Base-by-base conservation (phyloP, 2,329 filamentous ascomycete species). In the Diplodia corticola region DNA sequence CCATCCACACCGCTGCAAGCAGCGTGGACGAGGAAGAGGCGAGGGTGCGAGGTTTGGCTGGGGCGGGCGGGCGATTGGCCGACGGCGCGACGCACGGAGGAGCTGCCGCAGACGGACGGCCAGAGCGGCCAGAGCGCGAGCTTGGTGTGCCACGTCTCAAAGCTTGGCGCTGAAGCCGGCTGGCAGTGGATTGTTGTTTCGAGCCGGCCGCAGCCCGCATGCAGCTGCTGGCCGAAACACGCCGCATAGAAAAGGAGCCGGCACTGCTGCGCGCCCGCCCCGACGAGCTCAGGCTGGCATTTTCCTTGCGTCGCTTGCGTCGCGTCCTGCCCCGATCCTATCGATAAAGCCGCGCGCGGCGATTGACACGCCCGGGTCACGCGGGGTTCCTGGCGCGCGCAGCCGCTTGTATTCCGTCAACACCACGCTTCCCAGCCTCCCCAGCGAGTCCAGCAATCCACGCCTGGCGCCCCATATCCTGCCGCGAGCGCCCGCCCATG, bases 61-160 rank as follows among this genome's bases (percentile, higher is more conserved):
- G 24, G 37, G 12, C 37, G 37, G 24, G 55, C 55, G 37, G 55
- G 55, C 55, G 55, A 46, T 46, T 60, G 55, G 55, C 55, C 55
- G 55, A 46, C n/a, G 55, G 54, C 54, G 20, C n/a, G n/a, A n/a
- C n/a, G n/a, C n/a, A 15, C 17, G 54, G 20, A 15, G 35, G 7
- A 24, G 22, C 37, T 44, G 55, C 22, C 35, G 37, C 54, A 22
- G 20, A 12, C 37, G 40, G 55, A 12, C 37, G 40, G 55, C 55
- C 55, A 60, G 15, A 61, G 57, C 37, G 40, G 55, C 55, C 55
- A 60, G 15, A 61, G 57, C 57, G 26, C 40, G 44, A 49, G 57
- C 40, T 61, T 61, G 57, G 57, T 49, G 57, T 49, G 57, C 57
- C 57, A 61, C 57, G 57, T 61, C 57, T 61, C 57, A 61, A 61